These are phyloP conservation scores for Apiotrichum gracile DNA, from an alignment of 1,284 basidiomycete species.

Conservation along the genomic window DNA sequence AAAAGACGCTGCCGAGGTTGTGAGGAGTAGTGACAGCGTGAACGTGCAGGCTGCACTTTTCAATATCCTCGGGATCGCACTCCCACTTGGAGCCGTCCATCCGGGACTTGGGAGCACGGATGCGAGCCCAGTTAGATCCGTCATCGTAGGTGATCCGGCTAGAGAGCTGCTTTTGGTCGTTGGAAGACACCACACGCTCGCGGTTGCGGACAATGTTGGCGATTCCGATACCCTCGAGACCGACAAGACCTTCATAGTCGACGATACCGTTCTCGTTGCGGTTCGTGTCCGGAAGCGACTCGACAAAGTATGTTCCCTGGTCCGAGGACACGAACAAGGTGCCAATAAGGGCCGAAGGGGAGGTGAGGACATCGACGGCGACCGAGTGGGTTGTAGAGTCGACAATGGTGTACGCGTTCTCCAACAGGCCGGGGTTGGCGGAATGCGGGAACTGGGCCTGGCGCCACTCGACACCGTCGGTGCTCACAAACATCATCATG, in stretches of 20 bases:
- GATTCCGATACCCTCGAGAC: conserved; percentile 87
- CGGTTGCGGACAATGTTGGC: conserved; percentile 82
- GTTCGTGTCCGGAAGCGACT: conserved; percentile 84
- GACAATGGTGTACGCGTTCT: conserved; percentile 81
- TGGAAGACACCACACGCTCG: conserved; percentile 66
- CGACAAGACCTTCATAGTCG: conserved; percentile 86
- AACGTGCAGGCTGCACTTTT: conserved; percentile 76
- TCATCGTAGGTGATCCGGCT: conserved; percentile 88
- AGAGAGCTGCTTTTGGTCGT: conserved; percentile 61
- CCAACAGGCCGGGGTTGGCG: conserved; percentile 36
- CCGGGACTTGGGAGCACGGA: conserved; percentile 62
- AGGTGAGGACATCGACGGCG: conserved; percentile 83
- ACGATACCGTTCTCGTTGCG: conserved; percentile 81
- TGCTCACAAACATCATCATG: conserved; percentile 70
- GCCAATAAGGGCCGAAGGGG: conserved; percentile 67
- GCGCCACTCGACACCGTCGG: conserved; percentile 70
- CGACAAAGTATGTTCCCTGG: conserved; percentile 91
- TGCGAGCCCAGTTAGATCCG: conserved; percentile 69
- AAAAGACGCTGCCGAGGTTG: conserved; percentile 90
- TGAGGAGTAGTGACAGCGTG: conserved; percentile 86
- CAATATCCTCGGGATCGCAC: conserved; percentile 58
- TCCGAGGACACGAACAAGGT: conserved; percentile 92
- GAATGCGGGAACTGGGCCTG: conserved; percentile 47
- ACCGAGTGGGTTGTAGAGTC: conserved; percentile 88
- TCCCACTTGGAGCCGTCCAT: conserved; percentile 57